These are phyloP conservation scores for Botryotinia convoluta DNA, from an alignment of 2,329 filamentous ascomycete genomes.

Conservation along the genomic window DNA sequence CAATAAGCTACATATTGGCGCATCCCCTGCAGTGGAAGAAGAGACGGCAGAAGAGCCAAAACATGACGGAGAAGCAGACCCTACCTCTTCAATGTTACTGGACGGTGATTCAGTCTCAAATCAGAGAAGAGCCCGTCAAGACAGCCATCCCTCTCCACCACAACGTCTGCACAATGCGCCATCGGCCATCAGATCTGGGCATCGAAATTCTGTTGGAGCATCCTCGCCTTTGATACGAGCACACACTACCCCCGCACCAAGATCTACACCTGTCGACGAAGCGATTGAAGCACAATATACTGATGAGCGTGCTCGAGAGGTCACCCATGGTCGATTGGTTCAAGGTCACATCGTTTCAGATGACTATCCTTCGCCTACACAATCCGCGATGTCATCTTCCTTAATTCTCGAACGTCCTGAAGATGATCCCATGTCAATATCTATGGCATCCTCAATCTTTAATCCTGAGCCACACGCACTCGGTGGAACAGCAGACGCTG, in stretches of 20 bases:
- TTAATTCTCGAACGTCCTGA: constrained; percentile 52
- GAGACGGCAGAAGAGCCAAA: constrained; percentile 13
- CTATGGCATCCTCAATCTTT: constrained; percentile 77
- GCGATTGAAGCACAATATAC: constrained; percentile 35
- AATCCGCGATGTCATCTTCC: constrained; percentile 65
- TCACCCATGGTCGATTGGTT: constrained; percentile 85
- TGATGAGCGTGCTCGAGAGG: constrained; percentile 80
- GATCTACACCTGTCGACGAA: constrained; percentile 33
- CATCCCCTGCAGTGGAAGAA: constrained; percentile 21
- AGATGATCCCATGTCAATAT: constrained; percentile 71
- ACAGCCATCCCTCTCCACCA: constrained; percentile 31
- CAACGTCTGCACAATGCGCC: constrained; percentile 27
- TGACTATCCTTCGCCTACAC: constrained; percentile 76
- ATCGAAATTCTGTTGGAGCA: constrained; percentile 20
- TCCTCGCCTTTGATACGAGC: constrained; percentile 31
- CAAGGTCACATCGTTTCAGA: constrained; percentile 96
- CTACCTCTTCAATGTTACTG: constrained; percentile 17
- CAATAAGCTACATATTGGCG: constrained; percentile 33
- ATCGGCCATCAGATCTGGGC: constrained; percentile 29
- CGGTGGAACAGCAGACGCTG: constrained; percentile 80
- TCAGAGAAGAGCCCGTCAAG: constrained; percentile 29
- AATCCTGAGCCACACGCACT: constrained; percentile 65
- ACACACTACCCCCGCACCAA: constrained; percentile 24
- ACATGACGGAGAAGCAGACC: constrained; percentile 9
- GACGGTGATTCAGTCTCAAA: constrained; percentile 26